Conservation (phyloP, 2,329 filamentous ascomycete genomes). For the Neonectria punicea region DNA sequence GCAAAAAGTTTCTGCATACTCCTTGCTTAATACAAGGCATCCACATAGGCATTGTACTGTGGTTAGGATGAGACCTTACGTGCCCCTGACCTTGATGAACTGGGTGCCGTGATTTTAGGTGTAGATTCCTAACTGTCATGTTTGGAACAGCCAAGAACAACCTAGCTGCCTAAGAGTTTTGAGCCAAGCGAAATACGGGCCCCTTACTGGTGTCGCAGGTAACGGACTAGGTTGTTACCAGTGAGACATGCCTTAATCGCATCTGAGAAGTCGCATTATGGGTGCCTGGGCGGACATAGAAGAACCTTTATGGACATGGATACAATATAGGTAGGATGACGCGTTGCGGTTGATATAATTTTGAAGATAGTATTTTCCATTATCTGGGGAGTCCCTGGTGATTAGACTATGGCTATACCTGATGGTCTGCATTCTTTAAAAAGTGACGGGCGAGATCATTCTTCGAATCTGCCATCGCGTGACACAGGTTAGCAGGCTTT, state of each 20-base stretch:
- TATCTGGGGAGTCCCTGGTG: background rate
- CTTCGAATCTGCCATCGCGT: background rate
- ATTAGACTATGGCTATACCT: background rate
- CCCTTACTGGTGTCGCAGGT: background rate
- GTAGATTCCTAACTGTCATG: background rate
- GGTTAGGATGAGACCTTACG: background rate
- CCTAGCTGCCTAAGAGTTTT: background rate
- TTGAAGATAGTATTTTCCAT: background rate
- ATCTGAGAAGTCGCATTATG: background rate
- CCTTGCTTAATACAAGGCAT: background rate
- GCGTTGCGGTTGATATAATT: background rate
- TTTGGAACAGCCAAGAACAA: background rate
- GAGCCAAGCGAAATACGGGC: background rate
- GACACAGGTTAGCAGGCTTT: conserved; percentile 1
- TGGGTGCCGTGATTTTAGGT: background rate
- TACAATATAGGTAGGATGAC: background rate
- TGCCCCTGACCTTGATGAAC: background rate
- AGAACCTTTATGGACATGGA: background rate
- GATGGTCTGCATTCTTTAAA: background rate
- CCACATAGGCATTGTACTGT: background rate
- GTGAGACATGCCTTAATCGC: background rate
- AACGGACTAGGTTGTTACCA: background rate
- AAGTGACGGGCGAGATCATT: background rate
- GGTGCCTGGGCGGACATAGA: background rate
- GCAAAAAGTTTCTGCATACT: background rate